Conservation (phyloP, 176 grass and related monocot genomes). For the Panicum miliaceum region DNA sequence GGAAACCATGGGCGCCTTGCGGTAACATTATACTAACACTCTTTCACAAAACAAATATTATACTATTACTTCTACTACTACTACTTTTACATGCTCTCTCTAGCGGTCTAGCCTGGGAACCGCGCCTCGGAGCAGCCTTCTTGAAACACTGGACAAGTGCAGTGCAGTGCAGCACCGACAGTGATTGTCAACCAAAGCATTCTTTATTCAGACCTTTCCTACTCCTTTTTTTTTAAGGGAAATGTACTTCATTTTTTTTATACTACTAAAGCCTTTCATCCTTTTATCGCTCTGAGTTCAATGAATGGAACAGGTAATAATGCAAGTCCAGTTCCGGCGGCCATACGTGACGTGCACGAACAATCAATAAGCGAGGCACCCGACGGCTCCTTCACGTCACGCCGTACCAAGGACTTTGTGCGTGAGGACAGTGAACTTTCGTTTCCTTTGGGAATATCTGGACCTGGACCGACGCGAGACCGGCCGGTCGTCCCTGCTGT, state of each 20-base stretch:
- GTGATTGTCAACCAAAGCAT: slow-evolving; percentile 6
- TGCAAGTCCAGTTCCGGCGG: background rate
- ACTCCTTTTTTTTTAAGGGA: background rate
- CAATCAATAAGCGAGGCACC: background rate
- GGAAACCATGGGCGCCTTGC: slow-evolving; percentile 19
- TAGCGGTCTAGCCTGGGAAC: background rate
- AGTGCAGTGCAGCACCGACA: background rate
- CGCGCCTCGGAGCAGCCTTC: background rate
- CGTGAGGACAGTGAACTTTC: background rate
- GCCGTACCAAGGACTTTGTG: background rate
- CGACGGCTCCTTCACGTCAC: too few relatives aligned
- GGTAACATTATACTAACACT: background rate
- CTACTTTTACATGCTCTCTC: background rate
- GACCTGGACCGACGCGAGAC: background rate
- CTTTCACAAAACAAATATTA: too few relatives aligned
- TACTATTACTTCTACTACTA: too few relatives aligned
- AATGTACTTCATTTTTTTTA: too few relatives aligned
- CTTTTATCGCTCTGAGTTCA: too few relatives aligned
- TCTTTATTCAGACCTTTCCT: background rate
- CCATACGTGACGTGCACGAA: background rate
- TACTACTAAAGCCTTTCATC: too few relatives aligned
- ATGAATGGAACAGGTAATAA: background rate
- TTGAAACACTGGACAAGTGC: slow-evolving; percentile 20
- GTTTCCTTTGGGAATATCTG: background rate
- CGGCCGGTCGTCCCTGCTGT: background rate